Percentiles rank a stretch among this genome's conserved stretches.
These are phyloP conservation scores for Trichothecium roseum DNA, from an alignment of 2,329 filamentous ascomycete species.

Conservation along the genomic window DNA sequence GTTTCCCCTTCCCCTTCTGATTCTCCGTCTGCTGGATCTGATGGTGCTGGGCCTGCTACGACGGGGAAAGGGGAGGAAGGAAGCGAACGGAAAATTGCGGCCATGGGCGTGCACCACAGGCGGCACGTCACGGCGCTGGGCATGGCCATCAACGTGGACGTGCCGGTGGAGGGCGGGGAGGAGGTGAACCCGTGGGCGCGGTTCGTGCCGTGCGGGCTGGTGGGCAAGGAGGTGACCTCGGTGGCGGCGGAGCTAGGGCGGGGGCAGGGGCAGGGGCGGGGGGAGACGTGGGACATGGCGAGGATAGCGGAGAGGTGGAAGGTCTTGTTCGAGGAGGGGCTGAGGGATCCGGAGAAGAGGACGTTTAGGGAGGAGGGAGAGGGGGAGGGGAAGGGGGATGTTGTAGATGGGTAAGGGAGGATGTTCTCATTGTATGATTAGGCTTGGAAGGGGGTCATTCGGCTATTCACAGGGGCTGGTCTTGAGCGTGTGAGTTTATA, in stretches of 20 bases:
- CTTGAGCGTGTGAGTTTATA: no score
- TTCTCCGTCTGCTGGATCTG: no score
- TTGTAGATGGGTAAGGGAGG: no score
- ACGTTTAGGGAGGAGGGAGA: constrained; percentile 1
- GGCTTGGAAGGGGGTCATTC: no score
- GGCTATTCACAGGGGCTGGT: no score
- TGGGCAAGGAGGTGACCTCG: constrained; percentile 70
- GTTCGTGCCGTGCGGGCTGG: constrained; percentile 84
- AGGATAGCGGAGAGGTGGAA: constrained; percentile 21
- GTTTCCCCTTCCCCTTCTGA: no score
- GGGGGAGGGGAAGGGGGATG: not conserved
- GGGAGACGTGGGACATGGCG: constrained; percentile 15
- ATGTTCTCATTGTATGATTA: no score
- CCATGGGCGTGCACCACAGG: constrained; percentile 82
- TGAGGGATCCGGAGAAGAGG: constrained; percentile 16
- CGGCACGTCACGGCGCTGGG: constrained; percentile 78
- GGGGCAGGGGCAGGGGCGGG: constrained; percentile 1
- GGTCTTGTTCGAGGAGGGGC: constrained; percentile 20
- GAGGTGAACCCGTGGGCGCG: constrained; percentile 46
- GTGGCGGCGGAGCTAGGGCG: constrained; percentile 47
- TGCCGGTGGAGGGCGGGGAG: constrained; percentile 35
- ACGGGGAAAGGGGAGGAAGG: constrained; percentile 5
- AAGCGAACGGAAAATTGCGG: constrained; percentile 66
- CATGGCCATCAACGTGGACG: constrained; percentile 66
- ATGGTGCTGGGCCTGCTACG: no score